Evolutionary conservation across 371 early-diverging fungal genomes (phyloP).

Genomic region (Blakeslea trispora): DNA sequence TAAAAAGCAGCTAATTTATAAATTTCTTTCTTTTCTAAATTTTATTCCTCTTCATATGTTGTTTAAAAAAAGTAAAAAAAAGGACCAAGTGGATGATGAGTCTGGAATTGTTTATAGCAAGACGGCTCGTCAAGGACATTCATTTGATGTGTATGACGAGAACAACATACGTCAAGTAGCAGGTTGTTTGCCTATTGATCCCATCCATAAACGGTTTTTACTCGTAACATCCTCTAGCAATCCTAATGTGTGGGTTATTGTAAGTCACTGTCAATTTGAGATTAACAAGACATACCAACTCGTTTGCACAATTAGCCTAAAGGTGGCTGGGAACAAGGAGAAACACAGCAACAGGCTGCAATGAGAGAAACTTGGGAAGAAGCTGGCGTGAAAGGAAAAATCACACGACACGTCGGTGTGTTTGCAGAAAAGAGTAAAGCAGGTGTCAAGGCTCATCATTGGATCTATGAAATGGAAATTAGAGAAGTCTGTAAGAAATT

Average conservation of each 20-base stretch:
- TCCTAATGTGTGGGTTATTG: constrained; percentile 50
- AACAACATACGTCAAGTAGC: constrained; percentile 47
- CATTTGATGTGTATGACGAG: constrained; percentile 35
- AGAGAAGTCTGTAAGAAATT: constrained; percentile 48
- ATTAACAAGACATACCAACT: no score
- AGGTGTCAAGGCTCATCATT: constrained; percentile 42
- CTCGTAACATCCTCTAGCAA: constrained; percentile 50
- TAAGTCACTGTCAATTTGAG: constrained; percentile 4
- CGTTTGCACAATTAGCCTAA: no score
- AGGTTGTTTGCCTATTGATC: constrained; percentile 58
- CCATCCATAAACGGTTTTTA: constrained; percentile 40
- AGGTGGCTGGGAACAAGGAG: constrained; percentile 64
- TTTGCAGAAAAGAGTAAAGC: constrained; percentile 48
- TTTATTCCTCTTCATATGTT: neutral
- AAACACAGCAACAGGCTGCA: constrained; percentile 57
- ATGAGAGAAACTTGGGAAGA: constrained; percentile 62
- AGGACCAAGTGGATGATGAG: neutral
- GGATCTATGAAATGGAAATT: constrained; percentile 58
- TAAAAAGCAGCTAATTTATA: neutral
- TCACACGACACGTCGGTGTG: constrained; percentile 44
- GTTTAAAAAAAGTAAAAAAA: neutral
- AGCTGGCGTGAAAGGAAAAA: constrained; percentile 56
- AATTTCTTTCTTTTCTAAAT: neutral
- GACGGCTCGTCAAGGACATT: constrained; percentile 14
- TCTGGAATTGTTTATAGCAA: neutral